Percentiles rank a stretch among this genome's conserved stretches.
phyloP scores from a whole-genome alignment of 2,329 filamentous ascomycete genomes.

The Penicillium occitanis region DNA sequence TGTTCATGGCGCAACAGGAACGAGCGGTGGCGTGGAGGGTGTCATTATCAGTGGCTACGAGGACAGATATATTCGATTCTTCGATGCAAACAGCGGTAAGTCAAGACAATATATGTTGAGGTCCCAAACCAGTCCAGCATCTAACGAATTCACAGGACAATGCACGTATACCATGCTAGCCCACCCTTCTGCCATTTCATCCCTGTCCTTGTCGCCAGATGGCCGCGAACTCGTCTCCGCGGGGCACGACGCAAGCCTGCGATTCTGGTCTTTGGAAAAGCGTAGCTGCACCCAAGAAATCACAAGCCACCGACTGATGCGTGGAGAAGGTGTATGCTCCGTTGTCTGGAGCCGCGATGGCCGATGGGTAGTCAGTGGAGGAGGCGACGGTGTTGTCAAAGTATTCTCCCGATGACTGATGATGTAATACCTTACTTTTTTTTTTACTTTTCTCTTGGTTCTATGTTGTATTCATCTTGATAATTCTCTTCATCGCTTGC shows the following conservation, averaged over 20 bases:
- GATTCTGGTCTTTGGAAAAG: conserved; percentile 97
- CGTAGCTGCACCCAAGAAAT: conserved; percentile 93
- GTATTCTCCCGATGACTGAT: conserved; percentile 61
- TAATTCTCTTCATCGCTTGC: conserved; percentile 13
- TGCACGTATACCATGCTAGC: conserved; percentile 99
- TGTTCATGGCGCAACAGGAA: conserved; percentile 78
- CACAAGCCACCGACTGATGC: conserved; percentile 88
- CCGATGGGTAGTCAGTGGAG: conserved; percentile 88
- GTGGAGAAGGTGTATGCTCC: conserved; percentile 89
- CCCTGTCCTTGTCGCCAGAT: conserved; percentile 86
- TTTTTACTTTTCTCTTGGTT: not conserved
- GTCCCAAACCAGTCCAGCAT: not conserved
- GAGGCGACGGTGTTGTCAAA: conserved; percentile 94
- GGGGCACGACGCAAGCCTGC: conserved; percentile 89
- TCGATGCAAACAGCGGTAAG: conserved; percentile 97
- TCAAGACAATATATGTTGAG: conserved; percentile 27
- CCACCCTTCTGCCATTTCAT: conserved; percentile 88
- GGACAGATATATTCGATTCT: conserved; percentile 93
- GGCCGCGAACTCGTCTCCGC: conserved; percentile 92
- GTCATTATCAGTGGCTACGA: conserved; percentile 96
- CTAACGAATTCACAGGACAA: conserved; percentile 66
- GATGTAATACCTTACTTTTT: conserved; percentile 8
- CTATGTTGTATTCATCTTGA: not conserved
- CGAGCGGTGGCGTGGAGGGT: conserved; percentile 80
- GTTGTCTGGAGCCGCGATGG: conserved; percentile 97